Conservation (phyloP, 805 yeast species). For the Yamadazyma takamatsuzukensis region DNA sequence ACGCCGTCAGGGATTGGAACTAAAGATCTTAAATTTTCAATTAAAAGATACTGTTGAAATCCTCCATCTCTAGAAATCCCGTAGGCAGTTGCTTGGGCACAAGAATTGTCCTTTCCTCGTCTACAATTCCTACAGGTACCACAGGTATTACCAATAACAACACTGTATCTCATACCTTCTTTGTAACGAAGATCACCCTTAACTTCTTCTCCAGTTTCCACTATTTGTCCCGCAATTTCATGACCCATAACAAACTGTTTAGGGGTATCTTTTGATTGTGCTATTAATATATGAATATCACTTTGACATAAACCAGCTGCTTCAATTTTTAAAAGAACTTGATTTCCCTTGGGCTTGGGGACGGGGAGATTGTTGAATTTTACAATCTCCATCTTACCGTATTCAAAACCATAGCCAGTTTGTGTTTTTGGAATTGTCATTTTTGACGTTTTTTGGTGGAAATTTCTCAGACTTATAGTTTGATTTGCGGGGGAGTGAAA, state of each 20-base stretch:
- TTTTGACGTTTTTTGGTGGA: constrained; percentile 1
- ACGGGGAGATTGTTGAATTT: constrained; percentile 29
- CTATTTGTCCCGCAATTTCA: constrained; percentile 39
- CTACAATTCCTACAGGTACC: constrained; percentile 35
- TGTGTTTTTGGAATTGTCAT: constrained; percentile 26
- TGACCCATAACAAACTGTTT: constrained; percentile 41
- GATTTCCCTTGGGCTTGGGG: constrained; percentile 22
- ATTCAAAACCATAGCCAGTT: constrained; percentile 29
- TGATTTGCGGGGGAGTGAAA: too few relatives aligned
- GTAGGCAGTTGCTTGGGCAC: constrained; percentile 24
- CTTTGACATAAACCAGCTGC: constrained; percentile 44
- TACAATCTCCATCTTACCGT: constrained; percentile 22
- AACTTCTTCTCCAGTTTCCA: constrained; percentile 25
- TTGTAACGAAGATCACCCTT: constrained; percentile 19
- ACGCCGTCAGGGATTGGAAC: constrained; percentile 40
- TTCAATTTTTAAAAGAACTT: constrained; percentile 36
- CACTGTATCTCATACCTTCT: constrained; percentile 27
- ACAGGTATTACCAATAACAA: constrained; percentile 29
- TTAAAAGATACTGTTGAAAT: constrained; percentile 35
- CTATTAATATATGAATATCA: constrained; percentile 36
- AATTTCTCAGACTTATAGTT: too few relatives aligned
- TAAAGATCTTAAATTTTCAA: constrained; percentile 31
- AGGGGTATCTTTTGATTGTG: constrained; percentile 19
- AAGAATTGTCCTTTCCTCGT: constrained; percentile 29
- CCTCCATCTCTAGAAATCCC: constrained; percentile 41